Conservation (phyloP, 164 flowering plant genomes). For the Warburgia ugandensis region DNA sequence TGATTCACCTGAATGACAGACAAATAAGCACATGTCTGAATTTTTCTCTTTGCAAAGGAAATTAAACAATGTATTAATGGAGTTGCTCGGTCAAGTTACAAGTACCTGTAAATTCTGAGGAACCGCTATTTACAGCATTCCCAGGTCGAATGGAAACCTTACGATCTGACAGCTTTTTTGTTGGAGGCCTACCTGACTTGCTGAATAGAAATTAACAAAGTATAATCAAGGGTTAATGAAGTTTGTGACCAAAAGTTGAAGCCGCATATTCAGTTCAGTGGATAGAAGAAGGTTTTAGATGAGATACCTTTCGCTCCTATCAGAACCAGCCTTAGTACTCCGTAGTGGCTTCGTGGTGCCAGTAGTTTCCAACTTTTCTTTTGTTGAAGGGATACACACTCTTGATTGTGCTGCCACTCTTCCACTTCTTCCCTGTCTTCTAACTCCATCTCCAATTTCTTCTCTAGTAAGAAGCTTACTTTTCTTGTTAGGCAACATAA, state of each 20-base stretch:
- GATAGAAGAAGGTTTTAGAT: slow-evolving; percentile 1
- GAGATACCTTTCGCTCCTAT: slow-evolving; percentile 71
- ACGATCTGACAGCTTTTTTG: slow-evolving; percentile 59
- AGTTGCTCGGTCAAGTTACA: background rate
- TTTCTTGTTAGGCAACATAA: slow-evolving; percentile 39
- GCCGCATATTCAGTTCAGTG: too few relatives aligned
- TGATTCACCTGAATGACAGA: slow-evolving; percentile 20
- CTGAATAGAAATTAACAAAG: slow-evolving; percentile 38
- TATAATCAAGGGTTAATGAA: background rate
- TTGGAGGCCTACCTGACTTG: slow-evolving; percentile 70
- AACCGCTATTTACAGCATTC: slow-evolving; percentile 27
- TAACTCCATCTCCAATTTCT: slow-evolving; percentile 61
- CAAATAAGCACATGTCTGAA: background rate
- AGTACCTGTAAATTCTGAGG: slow-evolving; percentile 55
- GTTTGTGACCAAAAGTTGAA: background rate
- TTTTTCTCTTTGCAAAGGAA: background rate
- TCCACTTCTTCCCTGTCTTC: slow-evolving; percentile 79
- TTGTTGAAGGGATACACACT: slow-evolving; percentile 32
- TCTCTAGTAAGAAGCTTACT: slow-evolving; percentile 39
- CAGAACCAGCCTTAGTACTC: slow-evolving; percentile 34
- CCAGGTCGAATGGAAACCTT: slow-evolving; percentile 51
- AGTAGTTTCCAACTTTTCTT: slow-evolving; percentile 52
- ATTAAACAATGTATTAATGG: background rate
- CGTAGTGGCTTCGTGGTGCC: slow-evolving; percentile 45
- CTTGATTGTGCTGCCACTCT: slow-evolving; percentile 50